These are phyloP conservation scores for Prunus armeniaca DNA, from an alignment of 306 rosid genomes.

Conservation along the genomic window DNA sequence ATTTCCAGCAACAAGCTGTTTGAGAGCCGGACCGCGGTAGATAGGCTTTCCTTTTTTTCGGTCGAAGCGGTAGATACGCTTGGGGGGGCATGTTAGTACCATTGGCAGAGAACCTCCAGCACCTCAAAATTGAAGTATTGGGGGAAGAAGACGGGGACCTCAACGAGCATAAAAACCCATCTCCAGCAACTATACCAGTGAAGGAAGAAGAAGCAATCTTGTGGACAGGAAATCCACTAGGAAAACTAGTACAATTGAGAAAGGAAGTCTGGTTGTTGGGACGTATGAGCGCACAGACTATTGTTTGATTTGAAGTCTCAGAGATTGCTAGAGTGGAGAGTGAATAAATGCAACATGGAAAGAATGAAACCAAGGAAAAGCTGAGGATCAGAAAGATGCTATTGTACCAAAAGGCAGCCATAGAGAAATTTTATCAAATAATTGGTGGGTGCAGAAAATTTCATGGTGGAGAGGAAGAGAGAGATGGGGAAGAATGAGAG, in stretches of 20 bases:
- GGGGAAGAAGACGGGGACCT: constrained; percentile 28
- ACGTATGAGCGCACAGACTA: constrained; percentile 58
- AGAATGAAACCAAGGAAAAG: constrained; percentile 18
- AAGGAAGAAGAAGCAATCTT: constrained; percentile 37
- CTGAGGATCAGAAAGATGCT: not conserved
- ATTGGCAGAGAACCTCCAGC: constrained; percentile 80
- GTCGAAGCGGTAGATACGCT: constrained; percentile 26
- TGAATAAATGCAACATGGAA: constrained; percentile 25
- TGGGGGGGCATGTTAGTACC: constrained; percentile 22
- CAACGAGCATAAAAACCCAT: constrained; percentile 65
- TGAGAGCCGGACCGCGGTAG: constrained; percentile 39
- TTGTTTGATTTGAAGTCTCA: constrained; percentile 39
- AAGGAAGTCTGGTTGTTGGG: constrained; percentile 16
- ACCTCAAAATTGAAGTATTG: constrained; percentile 23
- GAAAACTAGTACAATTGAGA: constrained; percentile 62
- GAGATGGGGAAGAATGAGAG: not conserved
- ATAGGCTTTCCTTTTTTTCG: constrained; percentile 10
- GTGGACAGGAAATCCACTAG: constrained; percentile 25
- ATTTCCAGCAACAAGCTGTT: constrained; percentile 45
- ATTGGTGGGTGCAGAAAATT: constrained; percentile 14
- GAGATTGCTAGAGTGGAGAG: constrained; percentile 75
- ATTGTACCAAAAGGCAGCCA: constrained; percentile 10
- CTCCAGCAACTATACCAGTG: constrained; percentile 60
- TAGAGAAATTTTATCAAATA: not conserved
- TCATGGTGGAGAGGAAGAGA: constrained; percentile 32